Base-by-base conservation (phyloP, 2,329 filamentous ascomycete species). In the Beauveria varroae region DNA sequence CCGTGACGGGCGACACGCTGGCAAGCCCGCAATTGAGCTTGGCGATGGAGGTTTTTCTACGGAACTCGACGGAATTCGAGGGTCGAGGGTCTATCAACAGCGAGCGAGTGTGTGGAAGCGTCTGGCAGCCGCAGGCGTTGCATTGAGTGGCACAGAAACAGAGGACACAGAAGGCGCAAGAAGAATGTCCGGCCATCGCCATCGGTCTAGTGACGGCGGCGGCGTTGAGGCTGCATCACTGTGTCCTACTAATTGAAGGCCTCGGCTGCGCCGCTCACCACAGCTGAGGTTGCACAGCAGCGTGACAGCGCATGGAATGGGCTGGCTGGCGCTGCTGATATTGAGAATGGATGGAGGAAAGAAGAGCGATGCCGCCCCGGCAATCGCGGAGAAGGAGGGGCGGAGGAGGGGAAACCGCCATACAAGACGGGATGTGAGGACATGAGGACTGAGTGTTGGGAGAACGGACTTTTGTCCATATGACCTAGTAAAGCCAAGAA, bases 271-370 rank as follows among this genome's bases (percentile, higher is more conserved):
- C 54, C 56, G 56, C 34, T 37, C 18, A 24, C 47, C 50, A 49
- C 47, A 40, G 28, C 30, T 24, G 28, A 40, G 47, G 57, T 59
- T 52, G 26, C 57, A 59, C 34, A 12, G 47, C 57, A 59, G 57
- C 34, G 57, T 51, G 37, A 44, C 57, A 52, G 46, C 57, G 47
- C 57, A 59, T 59, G 47, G 8, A 3, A 49, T 59, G 57, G 52
- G 56, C 56, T 59, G 56, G 56, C 55, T 52, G 37, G 55, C n/a
- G 37, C 26, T 51, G 40, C 24, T 44, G 24, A 41, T 52, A 44
- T 30, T 44, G 55, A 22, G 40, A 5, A 4, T 20, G 24, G 24
- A 26, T 7, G 34, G 40, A 10, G 18, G 6, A 16, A 24, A 20
- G 49, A 28, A 44, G 16, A 62, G 24, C 9, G 53, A 16, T 52